Percentiles rank a stretch among this genome's conserved stretches.
Conservation (phyloP, 202 grass and related monocot species). For the Schoenoplectus triqueter region DNA sequence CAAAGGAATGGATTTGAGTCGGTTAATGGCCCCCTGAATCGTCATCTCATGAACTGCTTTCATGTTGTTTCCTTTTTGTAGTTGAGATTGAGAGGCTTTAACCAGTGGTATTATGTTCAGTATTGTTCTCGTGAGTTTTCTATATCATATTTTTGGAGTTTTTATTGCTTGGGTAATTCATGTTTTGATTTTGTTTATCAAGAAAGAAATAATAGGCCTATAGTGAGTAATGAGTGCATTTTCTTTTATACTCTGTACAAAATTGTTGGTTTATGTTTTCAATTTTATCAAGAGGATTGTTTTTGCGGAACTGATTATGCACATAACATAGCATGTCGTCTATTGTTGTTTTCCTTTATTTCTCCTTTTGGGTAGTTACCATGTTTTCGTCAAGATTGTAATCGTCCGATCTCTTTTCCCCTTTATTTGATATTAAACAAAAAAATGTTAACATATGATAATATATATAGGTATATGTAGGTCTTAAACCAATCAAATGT, state of each 20-base stretch:
- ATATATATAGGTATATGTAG: not conserved
- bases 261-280: not conserved
- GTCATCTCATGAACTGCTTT: not conserved
- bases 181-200: constrained; percentile 28
- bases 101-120: not conserved
- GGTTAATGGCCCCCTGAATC: not conserved
- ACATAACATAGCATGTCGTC: too few species aligned
- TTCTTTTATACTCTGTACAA: not conserved
- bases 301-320: not conserved
- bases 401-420: not conserved
- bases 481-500: not conserved
- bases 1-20: constrained; percentile 85
- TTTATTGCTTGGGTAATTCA: not conserved
- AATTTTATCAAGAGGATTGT: not conserved
- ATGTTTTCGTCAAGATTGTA: too few species aligned
- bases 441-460: not conserved
- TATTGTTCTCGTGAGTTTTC: not conserved
- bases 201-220: constrained; percentile 29
- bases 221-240: not conserved
- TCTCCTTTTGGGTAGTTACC: too few species aligned
- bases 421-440: not conserved
- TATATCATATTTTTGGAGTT: not conserved
- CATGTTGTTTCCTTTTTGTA: constrained; percentile 32
- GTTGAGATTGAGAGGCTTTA: constrained; percentile 8
- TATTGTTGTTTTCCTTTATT: not conserved